Base-by-base conservation (phyloP, 2,329 filamentous ascomycete species). In the Aspergillus sp. region DNA sequence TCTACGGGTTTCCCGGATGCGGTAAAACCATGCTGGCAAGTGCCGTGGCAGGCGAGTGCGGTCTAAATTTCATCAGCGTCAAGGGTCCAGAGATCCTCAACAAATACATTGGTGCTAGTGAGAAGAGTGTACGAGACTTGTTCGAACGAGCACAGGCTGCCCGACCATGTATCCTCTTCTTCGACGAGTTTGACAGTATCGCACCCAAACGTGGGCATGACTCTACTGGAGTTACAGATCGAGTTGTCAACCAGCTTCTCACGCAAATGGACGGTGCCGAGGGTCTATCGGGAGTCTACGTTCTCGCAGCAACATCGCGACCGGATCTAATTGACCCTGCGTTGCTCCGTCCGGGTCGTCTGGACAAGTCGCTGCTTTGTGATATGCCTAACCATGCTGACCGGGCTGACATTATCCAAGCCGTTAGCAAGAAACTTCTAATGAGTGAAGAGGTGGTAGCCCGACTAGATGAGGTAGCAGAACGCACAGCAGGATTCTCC, bases 231-330 rank as follows among this genome's bases (percentile, higher is more conserved):
- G 96, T 99, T n/a, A 99, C 95, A 0, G 96, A 99, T 74, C 87
- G 96, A 38, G 96, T 99, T 0, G 95, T 99, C 66, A 99, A 99
- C 73, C 96, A 99, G 80, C 86, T 99, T 56, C 83, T 99, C 11
- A 99, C 96, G 0, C 93, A 98, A 74, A 99, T 99, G 95, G 95
- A 99, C 69, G 95, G 95, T 69, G 95, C 95, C 0, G 96, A 99
- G 74, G 96, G 95, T 0, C 78, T 99, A 4, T 92, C 89, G 0
- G 95, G 95, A 2, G 96, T 99, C 0, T 99, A 99, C 67, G 95
- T 99, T 5, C 84, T 99, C 3, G 96, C 96, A 20, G 96, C 95
- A 1, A 99, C 95, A 0, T 93, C 89, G 1, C 82, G 96, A 5
- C 96, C 96, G 0, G 96, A 99, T 73, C 79, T 99, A 13, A 98